These are phyloP conservation scores for Phellopilus nigrolimitatus DNA, from an alignment of 1,284 basidiomycete genomes.

Conservation along the genomic window DNA sequence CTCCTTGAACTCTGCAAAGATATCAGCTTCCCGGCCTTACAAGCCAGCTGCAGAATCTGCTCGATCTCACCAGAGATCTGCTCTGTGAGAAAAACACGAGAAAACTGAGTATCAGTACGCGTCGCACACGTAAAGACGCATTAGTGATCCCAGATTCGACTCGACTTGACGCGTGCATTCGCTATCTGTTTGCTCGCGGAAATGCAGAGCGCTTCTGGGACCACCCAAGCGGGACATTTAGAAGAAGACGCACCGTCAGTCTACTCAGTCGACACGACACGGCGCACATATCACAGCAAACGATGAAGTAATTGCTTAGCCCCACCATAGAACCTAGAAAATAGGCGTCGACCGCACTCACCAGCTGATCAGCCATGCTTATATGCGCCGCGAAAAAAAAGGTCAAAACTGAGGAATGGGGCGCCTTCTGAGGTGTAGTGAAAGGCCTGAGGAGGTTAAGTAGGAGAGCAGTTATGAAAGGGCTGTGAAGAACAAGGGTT, in stretches of 20 bases:
- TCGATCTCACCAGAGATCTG: conserved; percentile 58
- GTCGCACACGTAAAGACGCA: neutral
- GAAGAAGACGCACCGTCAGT: conserved; percentile 52
- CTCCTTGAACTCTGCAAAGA: conserved; percentile 74
- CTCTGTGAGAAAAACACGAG: conserved; percentile 35
- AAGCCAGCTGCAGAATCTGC: conserved; percentile 6
- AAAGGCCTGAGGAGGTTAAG: no score
- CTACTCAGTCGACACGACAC: conserved; percentile 31
- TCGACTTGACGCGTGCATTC: neutral
- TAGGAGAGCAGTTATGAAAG: no score
- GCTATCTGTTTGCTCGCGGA: conserved; percentile 18
- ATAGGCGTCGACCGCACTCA: no score
- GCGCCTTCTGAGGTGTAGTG: no score
- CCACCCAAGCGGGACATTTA: neutral
- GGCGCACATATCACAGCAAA: conserved; percentile 18
- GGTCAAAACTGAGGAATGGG: no score
- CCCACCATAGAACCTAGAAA: no score
- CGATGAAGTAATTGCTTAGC: no score
- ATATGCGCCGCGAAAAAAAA: no score
- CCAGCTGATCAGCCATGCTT: no score
- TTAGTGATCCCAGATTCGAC: neutral
- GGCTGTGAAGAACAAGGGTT: no score
- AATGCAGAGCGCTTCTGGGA: conserved; percentile 9
- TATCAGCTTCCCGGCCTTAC: conserved; percentile 19
- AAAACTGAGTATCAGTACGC: conserved; percentile 12